A percentile compares a stretch with the other conserved stretches of the same genome.
Conservation (phyloP, 257 asterid species). For the Gardenia jasminoides region DNA sequence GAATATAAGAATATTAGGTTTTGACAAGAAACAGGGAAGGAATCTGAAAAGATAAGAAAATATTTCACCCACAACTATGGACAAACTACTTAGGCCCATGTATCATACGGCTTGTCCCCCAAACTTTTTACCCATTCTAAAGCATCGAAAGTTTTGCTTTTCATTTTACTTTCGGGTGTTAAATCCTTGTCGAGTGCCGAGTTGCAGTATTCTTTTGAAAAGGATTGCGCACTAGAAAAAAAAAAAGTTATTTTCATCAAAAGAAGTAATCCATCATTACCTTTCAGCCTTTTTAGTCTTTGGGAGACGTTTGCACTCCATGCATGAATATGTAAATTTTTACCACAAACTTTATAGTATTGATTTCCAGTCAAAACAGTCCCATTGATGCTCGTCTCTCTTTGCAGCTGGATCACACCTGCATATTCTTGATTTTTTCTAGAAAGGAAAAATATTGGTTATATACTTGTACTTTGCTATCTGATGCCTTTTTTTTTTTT, state of each 20-base stretch:
- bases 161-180: slow-evolving; percentile 7
- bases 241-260: slow-evolving; percentile 14
- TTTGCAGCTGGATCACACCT: too few relatives aligned
- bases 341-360: too few relatives aligned
- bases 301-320: background rate
- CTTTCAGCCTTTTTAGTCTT: background rate
- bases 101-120: background rate
- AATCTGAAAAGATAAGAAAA: too few relatives aligned
- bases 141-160: slow-evolving; percentile 1
- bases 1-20: too few relatives aligned
- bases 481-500: too few relatives aligned
- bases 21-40: too few relatives aligned
- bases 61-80: background rate
- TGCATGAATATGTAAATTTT: background rate
- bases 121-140: background rate
- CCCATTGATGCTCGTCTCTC: too few relatives aligned
- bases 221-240: background rate
- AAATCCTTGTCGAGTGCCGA: background rate
- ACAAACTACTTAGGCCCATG: background rate
- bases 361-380: too few relatives aligned
- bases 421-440: too few relatives aligned
- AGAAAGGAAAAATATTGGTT: too few relatives aligned
- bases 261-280: slow-evolving; percentile 12
- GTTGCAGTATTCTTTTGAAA: background rate
- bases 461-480: too few relatives aligned